Conservation (phyloP, 208 protist species). For the Crithidia bombi region DNA sequence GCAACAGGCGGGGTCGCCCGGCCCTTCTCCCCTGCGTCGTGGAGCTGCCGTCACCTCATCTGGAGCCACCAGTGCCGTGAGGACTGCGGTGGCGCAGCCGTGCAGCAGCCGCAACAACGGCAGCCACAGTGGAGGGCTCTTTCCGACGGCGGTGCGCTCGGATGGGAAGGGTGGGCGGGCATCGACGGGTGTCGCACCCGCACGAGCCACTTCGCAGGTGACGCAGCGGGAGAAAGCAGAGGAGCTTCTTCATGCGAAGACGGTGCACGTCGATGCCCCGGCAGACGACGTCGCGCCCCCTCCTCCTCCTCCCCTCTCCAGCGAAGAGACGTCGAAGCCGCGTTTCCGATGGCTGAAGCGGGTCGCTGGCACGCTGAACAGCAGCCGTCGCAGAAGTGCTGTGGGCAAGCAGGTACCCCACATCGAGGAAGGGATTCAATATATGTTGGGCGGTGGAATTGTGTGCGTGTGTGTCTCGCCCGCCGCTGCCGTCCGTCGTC, state of each 20-base stretch:
- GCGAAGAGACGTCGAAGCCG: slow-evolving; percentile 22
- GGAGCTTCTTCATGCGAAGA: neutral
- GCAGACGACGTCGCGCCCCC: neutral
- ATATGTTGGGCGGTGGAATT: too few relatives aligned
- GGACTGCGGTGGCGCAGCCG: too few relatives aligned
- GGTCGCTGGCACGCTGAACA: slow-evolving; percentile 9
- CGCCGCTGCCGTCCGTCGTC: too few relatives aligned
- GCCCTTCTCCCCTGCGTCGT: neutral
- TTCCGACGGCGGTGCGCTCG: neutral
- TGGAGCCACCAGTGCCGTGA: too few relatives aligned
- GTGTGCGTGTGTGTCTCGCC: too few relatives aligned
- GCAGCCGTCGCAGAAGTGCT: slow-evolving; percentile 3
- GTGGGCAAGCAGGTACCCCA: neutral
- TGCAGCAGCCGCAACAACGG: neutral
- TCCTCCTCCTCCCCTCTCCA: too few relatives aligned
- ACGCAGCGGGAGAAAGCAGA: neutral
- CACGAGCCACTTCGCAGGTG: neutral
- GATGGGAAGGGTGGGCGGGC: neutral
- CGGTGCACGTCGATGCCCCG: neutral
- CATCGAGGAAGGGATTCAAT: neutral
- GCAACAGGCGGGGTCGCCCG: neutral
- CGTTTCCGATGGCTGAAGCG: slow-evolving; percentile 25
- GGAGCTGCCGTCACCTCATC: too few relatives aligned
- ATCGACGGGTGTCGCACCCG: neutral
- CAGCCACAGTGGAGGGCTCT: neutral